Evolutionary conservation across 139 green algal species (phyloP), one percentile per base, ranked within the genome.

Genomic region (Coelastrella sp.): DNA sequence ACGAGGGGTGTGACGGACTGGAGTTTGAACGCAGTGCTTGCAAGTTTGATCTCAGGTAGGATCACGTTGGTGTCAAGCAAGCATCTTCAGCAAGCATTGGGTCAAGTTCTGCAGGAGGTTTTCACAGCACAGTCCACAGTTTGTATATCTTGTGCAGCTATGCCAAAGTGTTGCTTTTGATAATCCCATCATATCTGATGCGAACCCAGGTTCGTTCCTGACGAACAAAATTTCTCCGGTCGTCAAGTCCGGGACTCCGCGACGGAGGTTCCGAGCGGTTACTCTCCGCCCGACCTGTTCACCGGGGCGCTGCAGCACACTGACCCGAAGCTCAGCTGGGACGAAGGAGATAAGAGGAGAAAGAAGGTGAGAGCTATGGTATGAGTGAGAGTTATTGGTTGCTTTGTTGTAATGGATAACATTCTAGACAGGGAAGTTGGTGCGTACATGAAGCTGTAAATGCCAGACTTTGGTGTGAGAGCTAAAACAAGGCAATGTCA

Each of bases 281-380:
- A 99, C 86, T 41, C 68, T 17, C 89, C 96, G 15, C 95, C 96
- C 0, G 79, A 92, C 6, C 94, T 95, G 78, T 91, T 95, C 87
- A 95, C 91, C 32, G 86, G 86, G 21, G 94, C 94, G 37, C 91
- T 99, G 84, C 93, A 98, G 91, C 94, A 98, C 93, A 98, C 94
- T 9, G 94, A 93, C 69, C 93, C 96, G 66, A 93, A 95, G 85
- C 94, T 99, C 60, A 96, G 95, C 0, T 99, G 96, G 96, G 96
- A 99, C 59, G 94, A 92, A 9, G 94, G 94, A 34, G 96, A 98
- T 62, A 91, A 92, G 9, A 64, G 79, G 30, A 92, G 96, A 43
- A 94, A 93, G 81, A 89, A 89, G 62, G 88, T 92, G n/a, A 59
- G 3, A 21, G 4, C 45, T 15, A 27, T 71, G 45, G 45, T 57